Evolutionary conservation across 2,329 filamentous ascomycete species (phyloP), one percentile per base, ranked within the genome.

Genomic region (Colletotrichum costaricense): DNA sequence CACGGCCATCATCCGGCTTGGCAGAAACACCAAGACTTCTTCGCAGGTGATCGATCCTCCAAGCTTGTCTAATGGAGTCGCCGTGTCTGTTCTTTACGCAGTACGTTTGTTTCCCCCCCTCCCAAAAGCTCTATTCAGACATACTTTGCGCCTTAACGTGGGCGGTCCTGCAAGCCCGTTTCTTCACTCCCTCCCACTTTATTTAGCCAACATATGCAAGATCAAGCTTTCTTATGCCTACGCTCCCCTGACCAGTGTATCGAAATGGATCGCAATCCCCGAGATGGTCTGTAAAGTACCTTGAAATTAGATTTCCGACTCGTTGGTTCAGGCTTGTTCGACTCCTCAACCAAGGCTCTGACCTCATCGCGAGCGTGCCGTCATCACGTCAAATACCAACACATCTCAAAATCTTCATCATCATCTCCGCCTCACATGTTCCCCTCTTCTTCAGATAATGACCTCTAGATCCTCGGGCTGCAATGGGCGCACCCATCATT

Each of bases 1-100:
- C 28, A 54, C 22, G 14, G 26, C 14, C 24, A 69, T 19, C 19
- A 42, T 26, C 69, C 69, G 69, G 66, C 69, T 72, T 64, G 60
- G 67, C 67, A 70, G 60, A 70, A 73, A 69, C 60, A 49, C 55
- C 35, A 73, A 56, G 59, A 59, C 46, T 46, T 56, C 30, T 56
- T 12, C 22, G 30, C 12, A 22, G n/a, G 6, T 46, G n/a, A 28
- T 42, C n/a, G 42, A 35, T 42, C 33, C 19, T 46, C 42, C 56
- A 60, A 67, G 26, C 42, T 67, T 67, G 38, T 60, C 19, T 22
- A 4, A 24, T 22, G 54, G 35, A 11, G 35, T 24, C 24, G 19
- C 42, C 16, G 22, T 30, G 49, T 55, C 62, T 26, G 8, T 54
- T 24, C 9, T 11, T 26, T 54, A 35, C 33, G 33, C 4, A 5